Base-by-base conservation (phyloP, 495 filamentous ascomycete species). In the Xylaria flabelliformis region DNA sequence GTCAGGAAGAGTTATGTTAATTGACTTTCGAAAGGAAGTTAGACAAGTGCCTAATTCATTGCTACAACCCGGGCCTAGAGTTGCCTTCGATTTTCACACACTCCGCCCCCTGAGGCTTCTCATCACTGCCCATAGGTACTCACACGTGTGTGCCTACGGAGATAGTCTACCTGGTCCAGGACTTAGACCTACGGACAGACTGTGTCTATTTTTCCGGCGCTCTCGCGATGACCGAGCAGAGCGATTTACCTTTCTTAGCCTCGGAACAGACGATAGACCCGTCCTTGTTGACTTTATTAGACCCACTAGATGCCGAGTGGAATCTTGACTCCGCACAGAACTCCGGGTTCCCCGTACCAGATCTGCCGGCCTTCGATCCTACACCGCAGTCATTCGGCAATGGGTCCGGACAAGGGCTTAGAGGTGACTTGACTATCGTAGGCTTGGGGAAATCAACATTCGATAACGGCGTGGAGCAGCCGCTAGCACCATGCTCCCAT, bases 401-500 rank as follows among this genome's bases (percentile, higher is more conserved):
- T 19, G 19, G 24, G 41, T 13, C 61, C 39, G 61, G 21, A 32
- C 41, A 48, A 64, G 61, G 10, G 34, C 41, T 19, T 10, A 13
- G 10, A 24, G 59, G 3, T 62, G 59, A 42, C 19, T 62, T 39
- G 21, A 5, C 19, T 41, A 34, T 34, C 7, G 4, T 24, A n/a
- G 9, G 41, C 13, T 39, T 62, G 3, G 75, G 74, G 24, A 63
- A 73, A 26, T 65, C 73, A 36, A n/a, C 71, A 75, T 62, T 53
- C 44, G 59, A 70, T 21, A 74, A 86, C 72, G 85, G 83, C 17
- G 83, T 83, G 3, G 81, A 80, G 72, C 75, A 79, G 32, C 83
- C 85, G 0, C 73, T 80, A 5, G 67, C 75, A 1, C 81, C 84
- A 12, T 87, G 85, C 72, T 75, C 66, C 26, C 76, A 87, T 74